Conservation (phyloP, 2,329 filamentous ascomycete genomes). For the Plectosphaerella sp. region DNA sequence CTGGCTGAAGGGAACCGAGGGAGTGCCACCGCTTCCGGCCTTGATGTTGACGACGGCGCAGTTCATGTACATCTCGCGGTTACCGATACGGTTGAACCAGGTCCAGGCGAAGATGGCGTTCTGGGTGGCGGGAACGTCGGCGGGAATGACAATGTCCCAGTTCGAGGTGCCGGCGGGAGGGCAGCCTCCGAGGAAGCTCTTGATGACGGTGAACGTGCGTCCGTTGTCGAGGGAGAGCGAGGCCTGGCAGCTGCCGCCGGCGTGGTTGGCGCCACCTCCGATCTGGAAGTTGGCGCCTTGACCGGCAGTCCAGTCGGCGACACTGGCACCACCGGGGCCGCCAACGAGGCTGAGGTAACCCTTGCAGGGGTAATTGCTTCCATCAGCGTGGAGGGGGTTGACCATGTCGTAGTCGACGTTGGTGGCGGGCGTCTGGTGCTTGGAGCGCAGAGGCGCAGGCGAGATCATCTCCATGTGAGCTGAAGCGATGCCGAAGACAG, state of each 20-base stretch:
- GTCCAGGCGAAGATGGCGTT: slow-evolving; percentile 57
- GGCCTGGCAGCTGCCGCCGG: slow-evolving; percentile 73
- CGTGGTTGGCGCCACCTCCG: slow-evolving; percentile 57
- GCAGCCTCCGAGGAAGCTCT: slow-evolving; percentile 52
- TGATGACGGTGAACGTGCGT: slow-evolving; percentile 62
- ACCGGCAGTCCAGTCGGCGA: slow-evolving; percentile 60
- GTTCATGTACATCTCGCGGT: slow-evolving; percentile 76
- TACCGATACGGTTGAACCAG: slow-evolving; percentile 70
- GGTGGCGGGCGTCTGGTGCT: slow-evolving; percentile 21
- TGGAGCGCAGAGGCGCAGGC: slow-evolving; percentile 22
- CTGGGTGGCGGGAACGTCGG: slow-evolving; percentile 51
- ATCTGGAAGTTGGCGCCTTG: slow-evolving; percentile 52
- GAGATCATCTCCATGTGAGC: slow-evolving; percentile 24
- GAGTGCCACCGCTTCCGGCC: slow-evolving; percentile 35
- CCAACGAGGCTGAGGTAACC: slow-evolving; percentile 39
- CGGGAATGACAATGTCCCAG: slow-evolving; percentile 63
- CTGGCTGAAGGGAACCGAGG: slow-evolving; percentile 12
- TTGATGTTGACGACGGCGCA: slow-evolving; percentile 57
- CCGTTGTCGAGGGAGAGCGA: slow-evolving; percentile 71
- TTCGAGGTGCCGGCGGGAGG: slow-evolving; percentile 33
- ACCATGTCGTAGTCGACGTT: slow-evolving; percentile 52
- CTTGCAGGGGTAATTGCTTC: slow-evolving; percentile 60
- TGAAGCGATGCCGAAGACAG: slow-evolving; percentile 26
- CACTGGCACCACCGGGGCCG: slow-evolving; percentile 42
- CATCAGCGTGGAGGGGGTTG: slow-evolving; percentile 46